Percentiles rank a stretch among this genome's conserved stretches.
phyloP scores from a whole-genome alignment of 352 stramenopile genomes.

The Pythium phragmiticola region DNA sequence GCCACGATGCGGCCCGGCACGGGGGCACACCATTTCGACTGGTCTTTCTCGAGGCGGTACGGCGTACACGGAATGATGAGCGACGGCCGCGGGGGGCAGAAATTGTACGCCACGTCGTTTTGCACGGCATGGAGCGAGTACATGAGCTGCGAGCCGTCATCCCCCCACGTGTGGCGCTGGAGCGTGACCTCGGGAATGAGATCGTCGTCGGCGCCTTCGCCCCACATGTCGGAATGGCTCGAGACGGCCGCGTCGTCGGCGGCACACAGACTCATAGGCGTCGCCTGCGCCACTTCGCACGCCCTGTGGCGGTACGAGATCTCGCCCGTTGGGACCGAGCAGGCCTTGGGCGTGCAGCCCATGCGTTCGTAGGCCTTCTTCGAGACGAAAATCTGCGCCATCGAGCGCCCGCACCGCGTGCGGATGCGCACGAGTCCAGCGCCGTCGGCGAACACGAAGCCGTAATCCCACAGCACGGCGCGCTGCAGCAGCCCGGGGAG shows the following conservation, averaged over 20 bases:
- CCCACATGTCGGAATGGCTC: constrained; percentile 53
- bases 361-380: constrained; percentile 55
- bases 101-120: constrained; percentile 43
- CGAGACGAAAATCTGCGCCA: constrained; percentile 63
- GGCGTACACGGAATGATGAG: constrained; percentile 64
- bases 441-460: constrained; percentile 48
- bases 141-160: constrained; percentile 40
- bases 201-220: constrained; percentile 49
- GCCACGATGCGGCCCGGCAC: constrained; percentile 35
- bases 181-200: constrained; percentile 49
- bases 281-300: constrained; percentile 48
- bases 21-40: constrained; percentile 40
- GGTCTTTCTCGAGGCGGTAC: constrained; percentile 35
- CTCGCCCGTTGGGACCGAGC: constrained; percentile 28
- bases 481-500: constrained; percentile 59
- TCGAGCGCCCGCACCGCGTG: constrained; percentile 60
- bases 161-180: constrained; percentile 50
- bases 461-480: constrained; percentile 65
- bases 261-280: constrained; percentile 49
- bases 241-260: constrained; percentile 37
- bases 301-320: constrained; percentile 38
- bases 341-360: constrained; percentile 38
- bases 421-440: constrained; percentile 44
- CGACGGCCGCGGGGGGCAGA: constrained; percentile 46
- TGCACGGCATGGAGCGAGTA: constrained; percentile 51